Conservation (phyloP, 345 rosid species). For the Rhodamnia rubescens region DNA sequence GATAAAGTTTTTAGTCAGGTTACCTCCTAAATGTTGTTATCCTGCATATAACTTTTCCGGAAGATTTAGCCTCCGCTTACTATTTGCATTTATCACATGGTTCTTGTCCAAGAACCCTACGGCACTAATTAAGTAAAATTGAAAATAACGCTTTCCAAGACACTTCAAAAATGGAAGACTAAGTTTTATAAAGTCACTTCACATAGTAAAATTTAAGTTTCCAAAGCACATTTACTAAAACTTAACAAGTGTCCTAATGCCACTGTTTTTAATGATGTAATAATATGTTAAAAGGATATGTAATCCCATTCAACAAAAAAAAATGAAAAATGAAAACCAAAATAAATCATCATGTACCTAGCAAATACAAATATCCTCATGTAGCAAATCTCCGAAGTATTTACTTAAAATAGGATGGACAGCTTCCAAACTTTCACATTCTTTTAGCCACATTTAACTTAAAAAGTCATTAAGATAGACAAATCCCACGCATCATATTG, state of each 20-base stretch:
- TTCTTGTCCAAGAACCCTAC: not conserved
- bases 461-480: not conserved
- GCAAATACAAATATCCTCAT: not conserved
- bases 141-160: not conserved
- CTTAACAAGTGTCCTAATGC: not conserved
- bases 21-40: not conserved
- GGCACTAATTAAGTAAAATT: not conserved
- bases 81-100: not conserved
- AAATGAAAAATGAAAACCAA: not conserved
- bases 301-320: not conserved
- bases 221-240: not conserved
- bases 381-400: not conserved
- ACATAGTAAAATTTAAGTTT: not conserved
- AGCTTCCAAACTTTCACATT: not conserved
- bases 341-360: not conserved
- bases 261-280: not conserved
- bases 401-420: not conserved
- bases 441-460: not conserved
- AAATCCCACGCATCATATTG: not conserved
- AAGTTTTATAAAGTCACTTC: not conserved
- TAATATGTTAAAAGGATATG: not conserved
- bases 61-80: not conserved
- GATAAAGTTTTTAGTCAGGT: not conserved
- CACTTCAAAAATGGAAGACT: not conserved
- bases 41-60: not conserved